These are phyloP conservation scores for Metarhizium humberi DNA, from an alignment of 2,329 filamentous ascomycete species.

Conservation along the genomic window DNA sequence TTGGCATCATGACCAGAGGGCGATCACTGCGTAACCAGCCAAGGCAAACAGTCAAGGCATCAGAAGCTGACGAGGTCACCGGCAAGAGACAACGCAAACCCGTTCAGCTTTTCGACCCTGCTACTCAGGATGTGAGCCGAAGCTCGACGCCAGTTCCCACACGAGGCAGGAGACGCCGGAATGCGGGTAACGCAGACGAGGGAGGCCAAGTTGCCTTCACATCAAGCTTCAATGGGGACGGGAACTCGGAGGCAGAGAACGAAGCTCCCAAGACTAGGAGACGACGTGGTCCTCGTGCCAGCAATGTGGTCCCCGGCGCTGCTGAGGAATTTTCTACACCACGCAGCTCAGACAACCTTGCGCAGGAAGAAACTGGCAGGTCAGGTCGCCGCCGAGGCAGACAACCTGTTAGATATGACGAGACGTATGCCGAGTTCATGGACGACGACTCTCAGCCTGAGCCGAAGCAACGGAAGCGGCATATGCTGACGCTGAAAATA, in stretches of 20 bases:
- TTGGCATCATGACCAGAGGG: slow-evolving; percentile 39
- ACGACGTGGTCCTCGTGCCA: slow-evolving; percentile 19
- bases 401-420: slow-evolving; percentile 6
- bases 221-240: slow-evolving; percentile 25
- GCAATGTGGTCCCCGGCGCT: slow-evolving; percentile 13
- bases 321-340: slow-evolving; percentile 15
- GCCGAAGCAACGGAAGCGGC: slow-evolving; percentile 20
- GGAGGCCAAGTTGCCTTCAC: slow-evolving; percentile 15
- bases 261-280: slow-evolving; percentile 18
- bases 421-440: slow-evolving; percentile 5
- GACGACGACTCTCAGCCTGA: slow-evolving; percentile 14
- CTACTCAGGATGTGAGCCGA: slow-evolving; percentile 40
- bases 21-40: slow-evolving; percentile 48
- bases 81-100: slow-evolving; percentile 47
- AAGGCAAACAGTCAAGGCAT: slow-evolving; percentile 49
- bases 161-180: slow-evolving; percentile 22
- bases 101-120: slow-evolving; percentile 40
- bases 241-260: slow-evolving; percentile 21
- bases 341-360: slow-evolving; percentile 6
- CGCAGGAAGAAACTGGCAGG: slow-evolving; percentile 5
- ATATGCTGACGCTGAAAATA: slow-evolving; percentile 29
- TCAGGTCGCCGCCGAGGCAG: slow-evolving; percentile 10
- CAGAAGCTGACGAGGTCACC: slow-evolving; percentile 40
- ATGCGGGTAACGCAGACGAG: slow-evolving; percentile 17
- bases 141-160: slow-evolving; percentile 37